Evolutionary conservation across 1,139 yeast species (phyloP).

Genomic region (Debaryomyces robertsiae): DNA sequence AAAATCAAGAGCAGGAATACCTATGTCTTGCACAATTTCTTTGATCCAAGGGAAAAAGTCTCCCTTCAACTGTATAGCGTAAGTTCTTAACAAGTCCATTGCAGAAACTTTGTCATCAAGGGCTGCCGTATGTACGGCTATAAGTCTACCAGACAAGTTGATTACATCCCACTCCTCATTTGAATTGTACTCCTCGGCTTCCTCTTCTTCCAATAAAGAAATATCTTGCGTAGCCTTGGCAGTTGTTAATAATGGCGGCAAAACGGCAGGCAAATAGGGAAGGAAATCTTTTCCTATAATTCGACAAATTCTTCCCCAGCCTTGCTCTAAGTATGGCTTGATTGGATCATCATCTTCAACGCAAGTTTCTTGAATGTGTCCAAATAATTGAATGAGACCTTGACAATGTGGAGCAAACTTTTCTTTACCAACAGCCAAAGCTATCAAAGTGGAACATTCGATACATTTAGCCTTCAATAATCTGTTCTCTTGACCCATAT

Average conservation of each 20-base stretch:
- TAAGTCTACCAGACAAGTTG: constrained; percentile 85
- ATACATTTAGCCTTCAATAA: constrained; percentile 89
- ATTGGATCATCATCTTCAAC: constrained; percentile 79
- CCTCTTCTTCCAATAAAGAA: constrained; percentile 84
- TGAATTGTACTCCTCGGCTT: constrained; percentile 76
- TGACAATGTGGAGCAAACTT: constrained; percentile 77
- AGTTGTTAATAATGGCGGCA: constrained; percentile 81
- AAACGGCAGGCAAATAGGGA: constrained; percentile 84
- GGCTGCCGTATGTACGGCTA: constrained; percentile 91
- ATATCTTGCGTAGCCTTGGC: constrained; percentile 92
- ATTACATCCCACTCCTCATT: constrained; percentile 97
- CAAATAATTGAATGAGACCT: constrained; percentile 74
- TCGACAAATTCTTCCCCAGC: constrained; percentile 94
- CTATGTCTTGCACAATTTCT: constrained; percentile 76
- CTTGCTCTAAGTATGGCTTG: constrained; percentile 83
- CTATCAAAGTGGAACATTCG: constrained; percentile 93
- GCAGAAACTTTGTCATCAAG: constrained; percentile 93
- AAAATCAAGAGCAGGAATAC: constrained; percentile 86
- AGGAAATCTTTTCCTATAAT: constrained; percentile 83
- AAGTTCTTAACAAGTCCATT: constrained; percentile 83
- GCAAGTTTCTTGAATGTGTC: constrained; percentile 65
- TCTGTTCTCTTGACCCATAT: constrained; percentile 78
- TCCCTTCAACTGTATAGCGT: constrained; percentile 82
- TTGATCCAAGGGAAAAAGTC: constrained; percentile 82
- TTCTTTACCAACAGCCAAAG: constrained; percentile 95